These are phyloP conservation scores for Erodium texanum DNA, from an alignment of 441 rosid species.

Conservation along the genomic window DNA sequence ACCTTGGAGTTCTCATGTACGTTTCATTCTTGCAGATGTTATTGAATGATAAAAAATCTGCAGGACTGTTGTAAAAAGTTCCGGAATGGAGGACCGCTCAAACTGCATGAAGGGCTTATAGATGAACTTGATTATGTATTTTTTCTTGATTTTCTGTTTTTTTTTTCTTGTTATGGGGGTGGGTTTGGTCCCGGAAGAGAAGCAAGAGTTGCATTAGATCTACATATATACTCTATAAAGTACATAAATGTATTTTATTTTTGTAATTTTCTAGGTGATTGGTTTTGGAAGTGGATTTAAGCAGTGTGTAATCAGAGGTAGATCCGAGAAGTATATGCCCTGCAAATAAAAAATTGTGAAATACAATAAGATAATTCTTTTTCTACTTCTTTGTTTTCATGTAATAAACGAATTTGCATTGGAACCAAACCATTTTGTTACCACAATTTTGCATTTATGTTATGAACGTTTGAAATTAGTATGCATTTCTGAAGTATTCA, in stretches of 20 bases:
- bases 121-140: neutral
- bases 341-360: conserved; percentile 4
- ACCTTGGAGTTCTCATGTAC: neutral
- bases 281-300: no score
- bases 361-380: conserved; percentile 1
- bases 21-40: neutral
- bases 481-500: no score
- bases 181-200: conserved; percentile 1
- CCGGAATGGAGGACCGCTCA: neutral
- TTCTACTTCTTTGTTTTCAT: no score
- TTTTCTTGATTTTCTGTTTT: neutral
- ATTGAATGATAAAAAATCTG: no score
- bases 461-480: no score
- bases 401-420: no score
- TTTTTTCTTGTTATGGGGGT: neutral
- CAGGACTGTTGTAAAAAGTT: neutral
- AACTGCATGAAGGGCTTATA: neutral
- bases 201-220: neutral
- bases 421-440: no score
- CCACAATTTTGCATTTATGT: no score
- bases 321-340: neutral
- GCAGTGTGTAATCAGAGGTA: no score
- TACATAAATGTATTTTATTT: conserved; percentile 5
- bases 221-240: neutral
- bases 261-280: neutral